Base-by-base conservation (phyloP, 176 grass and related monocot species). In the Carex pumila region DNA sequence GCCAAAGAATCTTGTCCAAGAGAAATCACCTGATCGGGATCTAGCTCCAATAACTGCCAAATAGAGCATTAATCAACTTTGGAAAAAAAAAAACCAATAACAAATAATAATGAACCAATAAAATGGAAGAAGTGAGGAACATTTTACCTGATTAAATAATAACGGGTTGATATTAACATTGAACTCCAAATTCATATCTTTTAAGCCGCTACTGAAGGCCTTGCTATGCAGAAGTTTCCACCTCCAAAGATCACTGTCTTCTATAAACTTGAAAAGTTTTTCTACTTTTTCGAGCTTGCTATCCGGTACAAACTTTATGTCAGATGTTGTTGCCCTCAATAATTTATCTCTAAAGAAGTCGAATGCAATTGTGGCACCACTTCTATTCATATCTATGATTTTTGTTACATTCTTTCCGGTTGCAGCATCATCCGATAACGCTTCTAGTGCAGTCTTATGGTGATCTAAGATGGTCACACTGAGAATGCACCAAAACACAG, bases 321-420 rank as follows among this genome's bases (percentile, higher is more conserved):
- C 63, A 14, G 67, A 53, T 34, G 47, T 62, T 79, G 53, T 10
- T 61, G 59, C 81, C 75, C 17, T 53, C 53, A 87, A 71, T 58
- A 94, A 82, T 43, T 95, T 94, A 61, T 91, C 67, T 63, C 71
- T 90, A 72, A 98, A 98, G 86, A 93, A 98, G 41, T 94, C 95
- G 79, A 94, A 93, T 3, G 95, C 95, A 85, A 98, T 94, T 72
- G 95, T 98, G 53, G 95, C 92, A 19, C 91, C 95, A 83, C 95
- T 98, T 25, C 70, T 89, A 76, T 98, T 85, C 95, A 93, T 94
- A 84, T 98, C 95, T 82, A 98, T 93, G 25, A 98, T 81, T 82
- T 91, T 94, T 15, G 79, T 90, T 61, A 98, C 95, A 79, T 98
- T 98, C 85, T 93, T 21, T 17, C 86, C 89, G 52, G 89, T 70